Percentiles rank a stretch among this genome's conserved stretches.
Conservation (phyloP, 2,329 filamentous ascomycete genomes). For the Stagonosporopsis rhizophila region DNA sequence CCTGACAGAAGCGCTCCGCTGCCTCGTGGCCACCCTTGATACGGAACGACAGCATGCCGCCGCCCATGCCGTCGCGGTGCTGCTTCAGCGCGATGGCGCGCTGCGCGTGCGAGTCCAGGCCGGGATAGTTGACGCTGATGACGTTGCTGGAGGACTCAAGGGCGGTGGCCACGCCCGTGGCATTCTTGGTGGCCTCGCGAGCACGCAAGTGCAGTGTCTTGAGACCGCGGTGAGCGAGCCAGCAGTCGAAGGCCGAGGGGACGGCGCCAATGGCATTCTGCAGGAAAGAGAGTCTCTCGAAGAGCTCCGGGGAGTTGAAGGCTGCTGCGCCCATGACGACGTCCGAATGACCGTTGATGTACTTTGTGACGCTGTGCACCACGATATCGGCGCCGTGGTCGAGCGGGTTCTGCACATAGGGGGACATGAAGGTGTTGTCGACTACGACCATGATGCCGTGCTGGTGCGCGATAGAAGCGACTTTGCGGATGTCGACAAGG, state of each 20-base stretch:
- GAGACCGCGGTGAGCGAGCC: slow-evolving; percentile 94
- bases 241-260: slow-evolving; percentile 93
- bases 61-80: slow-evolving; percentile 92
- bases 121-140: slow-evolving; percentile 93
- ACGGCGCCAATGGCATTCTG: slow-evolving; percentile 98
- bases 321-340: slow-evolving; percentile 98
- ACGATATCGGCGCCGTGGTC: slow-evolving; percentile 96
- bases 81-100: slow-evolving; percentile 85
- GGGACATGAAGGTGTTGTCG: slow-evolving; percentile 97
- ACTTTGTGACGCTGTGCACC: slow-evolving; percentile 97
- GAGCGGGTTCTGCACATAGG: slow-evolving; percentile 95
- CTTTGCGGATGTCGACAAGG: slow-evolving; percentile 89
- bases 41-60: slow-evolving; percentile 97
- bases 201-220: slow-evolving; percentile 96
- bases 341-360: slow-evolving; percentile 97
- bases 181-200: slow-evolving; percentile 83
- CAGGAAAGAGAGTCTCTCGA: slow-evolving; percentile 81
- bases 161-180: slow-evolving; percentile 74
- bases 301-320: slow-evolving; percentile 85
- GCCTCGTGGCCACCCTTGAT: slow-evolving; percentile 85
- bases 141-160: slow-evolving; percentile 84
- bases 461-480: slow-evolving; percentile 81
- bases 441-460: slow-evolving; percentile 96
- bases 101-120: slow-evolving; percentile 85
- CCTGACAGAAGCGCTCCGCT: slow-evolving; percentile 90